A percentile compares a stretch with the other conserved stretches of the same genome.
phyloP scores from a whole-genome alignment of 305 asterid genomes.

The Solanum hybrid region DNA sequence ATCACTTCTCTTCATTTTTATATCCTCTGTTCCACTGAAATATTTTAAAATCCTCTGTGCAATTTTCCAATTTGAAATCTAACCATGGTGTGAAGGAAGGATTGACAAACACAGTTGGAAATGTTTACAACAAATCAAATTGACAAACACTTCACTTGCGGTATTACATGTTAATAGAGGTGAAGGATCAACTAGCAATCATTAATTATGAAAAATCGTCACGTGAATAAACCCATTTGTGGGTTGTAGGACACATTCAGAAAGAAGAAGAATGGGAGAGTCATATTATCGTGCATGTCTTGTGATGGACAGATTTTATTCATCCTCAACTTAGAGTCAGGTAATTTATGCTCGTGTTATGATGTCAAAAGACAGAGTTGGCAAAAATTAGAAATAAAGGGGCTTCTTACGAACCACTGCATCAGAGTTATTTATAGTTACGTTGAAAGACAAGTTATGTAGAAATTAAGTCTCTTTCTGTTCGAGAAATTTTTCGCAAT shows the following conservation, averaged over 20 bases:
- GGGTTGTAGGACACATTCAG: too few species aligned
- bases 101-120: background rate
- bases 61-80: background rate
- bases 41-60: background rate
- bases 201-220: too few species aligned
- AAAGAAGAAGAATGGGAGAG: too few species aligned
- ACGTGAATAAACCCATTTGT: too few species aligned
- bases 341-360: background rate
- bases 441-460: background rate
- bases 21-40: background rate
- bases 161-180: background rate
- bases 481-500: background rate
- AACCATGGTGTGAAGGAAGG: background rate
- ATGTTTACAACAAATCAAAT: background rate
- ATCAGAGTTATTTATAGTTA: background rate
- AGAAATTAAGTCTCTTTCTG: background rate
- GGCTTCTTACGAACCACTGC: background rate
- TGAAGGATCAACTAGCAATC: too few species aligned
- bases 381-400: background rate
- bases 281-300: background rate
- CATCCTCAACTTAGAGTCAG: background rate
- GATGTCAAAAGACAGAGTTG: background rate
- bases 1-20: background rate
- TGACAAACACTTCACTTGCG: background rate
- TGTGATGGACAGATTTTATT: background rate